Conservation (phyloP, 495 filamentous ascomycete species). For the Xylaria flabelliformis region DNA sequence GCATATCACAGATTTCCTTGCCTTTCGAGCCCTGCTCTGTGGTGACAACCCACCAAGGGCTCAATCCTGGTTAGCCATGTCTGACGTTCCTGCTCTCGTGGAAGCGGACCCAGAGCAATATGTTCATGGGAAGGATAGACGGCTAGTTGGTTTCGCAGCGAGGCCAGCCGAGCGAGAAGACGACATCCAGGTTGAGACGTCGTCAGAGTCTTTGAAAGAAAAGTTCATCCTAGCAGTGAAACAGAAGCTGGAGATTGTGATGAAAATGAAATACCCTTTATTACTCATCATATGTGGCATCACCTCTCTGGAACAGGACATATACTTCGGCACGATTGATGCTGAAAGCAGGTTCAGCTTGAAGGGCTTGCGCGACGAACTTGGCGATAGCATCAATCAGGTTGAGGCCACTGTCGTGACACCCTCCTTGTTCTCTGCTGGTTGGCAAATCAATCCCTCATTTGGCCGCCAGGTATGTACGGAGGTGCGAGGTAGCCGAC, state of each 20-base stretch:
- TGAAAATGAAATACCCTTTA: conserved; percentile 27
- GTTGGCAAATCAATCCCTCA: conserved; percentile 36
- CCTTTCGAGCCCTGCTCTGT: conserved; percentile 44
- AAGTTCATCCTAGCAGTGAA: conserved; percentile 31
- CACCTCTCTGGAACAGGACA: conserved; percentile 44
- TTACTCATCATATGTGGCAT: conserved; percentile 45
- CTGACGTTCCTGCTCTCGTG: conserved; percentile 30
- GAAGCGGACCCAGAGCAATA: conserved; percentile 26
- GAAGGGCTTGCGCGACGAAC: conserved; percentile 32
- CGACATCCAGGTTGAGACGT: conserved; percentile 33
- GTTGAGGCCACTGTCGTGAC: conserved; percentile 32
- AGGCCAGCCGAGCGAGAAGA: conserved; percentile 25
- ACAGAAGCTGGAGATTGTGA: conserved; percentile 31
- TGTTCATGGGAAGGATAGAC: conserved; percentile 29
- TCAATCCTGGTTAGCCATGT: conserved; percentile 44
- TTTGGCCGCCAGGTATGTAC: conserved; percentile 20
- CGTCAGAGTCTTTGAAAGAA: conserved; percentile 24
- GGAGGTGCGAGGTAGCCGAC: conserved; percentile 17
- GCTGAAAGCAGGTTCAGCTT: conserved; percentile 26
- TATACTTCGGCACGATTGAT: conserved; percentile 38
- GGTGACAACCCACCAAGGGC: conserved; percentile 29
- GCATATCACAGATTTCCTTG: conserved; percentile 47
- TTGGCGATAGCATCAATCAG: conserved; percentile 35
- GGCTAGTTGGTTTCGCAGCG: conserved; percentile 19
- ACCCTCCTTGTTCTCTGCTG: conserved; percentile 39